Evolutionary conservation across 2,329 filamentous ascomycete genomes (phyloP), one percentile per base, ranked within the genome.

Genomic region (Colletotrichum gloeosporioides): DNA sequence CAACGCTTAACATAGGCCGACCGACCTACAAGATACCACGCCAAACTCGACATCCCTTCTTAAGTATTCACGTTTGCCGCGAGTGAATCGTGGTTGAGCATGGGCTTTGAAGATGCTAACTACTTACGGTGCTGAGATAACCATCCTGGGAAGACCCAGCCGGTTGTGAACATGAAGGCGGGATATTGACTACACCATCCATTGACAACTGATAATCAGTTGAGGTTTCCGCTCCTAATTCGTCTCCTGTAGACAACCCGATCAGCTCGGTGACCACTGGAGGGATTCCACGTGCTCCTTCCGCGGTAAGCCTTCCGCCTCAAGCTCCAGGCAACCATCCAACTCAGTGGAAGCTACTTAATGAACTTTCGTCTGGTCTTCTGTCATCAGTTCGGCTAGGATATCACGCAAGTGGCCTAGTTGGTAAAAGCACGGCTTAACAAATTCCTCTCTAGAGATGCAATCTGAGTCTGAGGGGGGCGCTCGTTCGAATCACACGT

Each of bases 1-100:
- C 18, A 3, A 53, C 0, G 12, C n/a, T 53, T 22, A 4, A 13
- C 18, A 53, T 4, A 13, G 0, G 18, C 44, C 3, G 10, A 8
- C 0, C 2, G 44, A 13, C 18, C 6, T 22, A 22, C 3, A 22
- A 6, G 18, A 22, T 22, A 49, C 2, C 44, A 8, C 0, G n/a
- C 3, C 10, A 22, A 22, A 7, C 44, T 49, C 44, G 10, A 0
- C n/a, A 49, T 22, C 1, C 3, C 10, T 1, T 4, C 18, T 1
- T 8, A n/a, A 3, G 8, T 7, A 1, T 1, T 1, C 18, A 49
- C 0, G 3, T 12, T 18, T 49, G 18, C 18, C 10, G 10, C 18
- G 18, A 49, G 44, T 22, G n/a, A 53, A n/a, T 13, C 6, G n/a
- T 22, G n/a, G n/a, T 53, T 53, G 44, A 53, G 6, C n/a, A 49